These are phyloP conservation scores for Oryza officinalis DNA, from an alignment of 176 grass and related monocot genomes.

Conservation along the genomic window DNA sequence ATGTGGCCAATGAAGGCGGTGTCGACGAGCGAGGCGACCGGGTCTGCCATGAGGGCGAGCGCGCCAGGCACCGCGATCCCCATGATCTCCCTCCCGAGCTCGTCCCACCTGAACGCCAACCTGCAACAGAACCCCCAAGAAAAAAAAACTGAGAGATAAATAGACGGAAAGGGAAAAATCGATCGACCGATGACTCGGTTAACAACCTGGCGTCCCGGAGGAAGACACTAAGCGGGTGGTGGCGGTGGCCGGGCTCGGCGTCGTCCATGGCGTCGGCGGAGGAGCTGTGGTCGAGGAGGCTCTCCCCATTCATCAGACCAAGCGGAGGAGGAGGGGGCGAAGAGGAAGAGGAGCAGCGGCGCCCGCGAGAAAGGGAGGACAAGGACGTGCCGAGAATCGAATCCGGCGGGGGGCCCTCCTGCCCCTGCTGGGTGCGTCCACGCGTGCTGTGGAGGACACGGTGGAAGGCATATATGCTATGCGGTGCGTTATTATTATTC, in stretches of 20 bases:
- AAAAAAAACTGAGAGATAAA: not conserved
- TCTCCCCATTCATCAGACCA: slow-evolving; percentile 8
- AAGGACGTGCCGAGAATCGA: not conserved
- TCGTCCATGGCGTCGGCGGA: slow-evolving; percentile 47
- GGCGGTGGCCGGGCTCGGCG: not conserved
- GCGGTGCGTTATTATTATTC: not conserved
- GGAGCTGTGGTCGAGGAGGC: slow-evolving; percentile 33
- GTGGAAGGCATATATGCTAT: slow-evolving; percentile 22
- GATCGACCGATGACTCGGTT: not conserved
- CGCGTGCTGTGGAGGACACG: not conserved
- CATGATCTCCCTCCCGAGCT: slow-evolving; percentile 74
- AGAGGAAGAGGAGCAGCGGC: not conserved
- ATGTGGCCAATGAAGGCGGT: slow-evolving; percentile 89
- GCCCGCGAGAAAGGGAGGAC: not conserved
- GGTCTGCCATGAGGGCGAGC: slow-evolving; percentile 77
- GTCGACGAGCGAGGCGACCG: slow-evolving; percentile 78
- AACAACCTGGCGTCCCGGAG: slow-evolving; percentile 46
- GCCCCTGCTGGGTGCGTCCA: not conserved
- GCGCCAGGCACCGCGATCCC: slow-evolving; percentile 74
- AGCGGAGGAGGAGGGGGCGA: not conserved
- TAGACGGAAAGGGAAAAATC: not conserved
- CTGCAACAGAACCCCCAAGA: not conserved
- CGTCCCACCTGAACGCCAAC: slow-evolving; percentile 65
- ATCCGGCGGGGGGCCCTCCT: no score
- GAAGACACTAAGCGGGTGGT: slow-evolving; percentile 48